These are phyloP conservation scores for Pythium phragmiticola DNA, from an alignment of 352 stramenopile genomes.

Conservation along the genomic window DNA sequence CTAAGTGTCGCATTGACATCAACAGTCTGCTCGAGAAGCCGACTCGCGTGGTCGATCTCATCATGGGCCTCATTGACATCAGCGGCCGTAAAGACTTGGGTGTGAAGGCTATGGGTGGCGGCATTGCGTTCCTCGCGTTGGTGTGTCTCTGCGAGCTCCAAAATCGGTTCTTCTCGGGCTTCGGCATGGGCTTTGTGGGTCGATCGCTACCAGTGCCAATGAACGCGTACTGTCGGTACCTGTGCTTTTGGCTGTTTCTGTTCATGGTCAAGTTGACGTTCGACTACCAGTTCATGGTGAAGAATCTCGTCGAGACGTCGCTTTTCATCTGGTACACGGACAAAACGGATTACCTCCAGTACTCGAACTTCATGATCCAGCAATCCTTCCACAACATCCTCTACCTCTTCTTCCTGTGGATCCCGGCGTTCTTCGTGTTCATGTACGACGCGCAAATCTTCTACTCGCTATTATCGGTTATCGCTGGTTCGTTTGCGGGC, in stretches of 20 bases:
- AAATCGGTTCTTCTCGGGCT: constrained; percentile 72
- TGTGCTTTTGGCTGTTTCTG: constrained; percentile 80
- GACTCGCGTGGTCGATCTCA: constrained; percentile 51
- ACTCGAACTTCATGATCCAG: constrained; percentile 86
- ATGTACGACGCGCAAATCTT: constrained; percentile 89
- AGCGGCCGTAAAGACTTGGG: constrained; percentile 57
- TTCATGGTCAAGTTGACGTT: constrained; percentile 78
- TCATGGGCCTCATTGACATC: constrained; percentile 48
- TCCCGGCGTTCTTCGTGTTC: constrained; percentile 80
- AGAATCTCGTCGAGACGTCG: constrained; percentile 77
- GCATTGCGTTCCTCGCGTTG: constrained; percentile 42
- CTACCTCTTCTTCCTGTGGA: constrained; percentile 85
- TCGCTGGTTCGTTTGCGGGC: constrained; percentile 77
- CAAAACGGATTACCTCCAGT: constrained; percentile 67
- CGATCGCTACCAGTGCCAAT: constrained; percentile 76
- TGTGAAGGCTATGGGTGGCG: constrained; percentile 59
- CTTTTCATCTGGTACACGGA: constrained; percentile 86
- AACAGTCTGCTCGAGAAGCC: constrained; percentile 66
- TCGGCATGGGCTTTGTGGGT: constrained; percentile 72
- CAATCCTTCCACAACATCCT: constrained; percentile 83
- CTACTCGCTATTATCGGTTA: constrained; percentile 75
- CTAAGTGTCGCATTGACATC: constrained; percentile 66
- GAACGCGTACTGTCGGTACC: constrained; percentile 69
- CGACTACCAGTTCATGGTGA: constrained; percentile 88
- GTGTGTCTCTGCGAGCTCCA: constrained; percentile 63